Conservation (phyloP, 306 rosid species). For the Quercus ilex region DNA sequence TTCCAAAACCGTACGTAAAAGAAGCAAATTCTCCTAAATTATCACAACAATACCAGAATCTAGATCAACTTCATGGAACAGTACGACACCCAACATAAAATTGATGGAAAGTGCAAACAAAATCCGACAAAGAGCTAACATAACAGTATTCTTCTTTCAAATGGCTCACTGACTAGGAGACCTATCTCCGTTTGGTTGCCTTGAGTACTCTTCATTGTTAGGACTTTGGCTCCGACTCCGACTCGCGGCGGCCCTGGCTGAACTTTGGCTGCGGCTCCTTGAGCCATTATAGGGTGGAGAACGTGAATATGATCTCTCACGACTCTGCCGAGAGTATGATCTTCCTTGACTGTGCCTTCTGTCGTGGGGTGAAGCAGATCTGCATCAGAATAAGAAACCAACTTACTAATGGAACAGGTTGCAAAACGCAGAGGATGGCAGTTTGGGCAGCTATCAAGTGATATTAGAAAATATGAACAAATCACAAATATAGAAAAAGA, state of each 20-base stretch:
- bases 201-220: conserved; percentile 30
- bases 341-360: conserved; percentile 66
- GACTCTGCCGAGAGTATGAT: conserved; percentile 48
- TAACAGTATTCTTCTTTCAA: conserved; percentile 2
- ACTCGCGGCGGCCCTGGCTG: conserved; percentile 42
- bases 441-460: no score
- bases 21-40: background rate
- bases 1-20: background rate
- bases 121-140: conserved; percentile 15
- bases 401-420: background rate
- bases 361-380: conserved; percentile 73
- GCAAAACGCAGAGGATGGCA: no score
- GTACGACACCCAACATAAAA: background rate
- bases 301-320: conserved; percentile 57
- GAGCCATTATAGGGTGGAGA: conserved; percentile 67
- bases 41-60: background rate
- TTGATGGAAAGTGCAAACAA: conserved; percentile 12
- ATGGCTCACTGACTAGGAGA: conserved; percentile 54
- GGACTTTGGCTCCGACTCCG: conserved; percentile 44
- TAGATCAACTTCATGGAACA: background rate
- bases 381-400: conserved; percentile 24
- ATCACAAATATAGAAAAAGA: background rate
- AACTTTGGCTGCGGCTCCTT: conserved; percentile 73
- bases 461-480: no score
- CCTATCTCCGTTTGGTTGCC: conserved; percentile 55